Evolutionary conservation across 768 basidiomycete species (phyloP).

Genomic region (Tubosaeta sp.): DNA sequence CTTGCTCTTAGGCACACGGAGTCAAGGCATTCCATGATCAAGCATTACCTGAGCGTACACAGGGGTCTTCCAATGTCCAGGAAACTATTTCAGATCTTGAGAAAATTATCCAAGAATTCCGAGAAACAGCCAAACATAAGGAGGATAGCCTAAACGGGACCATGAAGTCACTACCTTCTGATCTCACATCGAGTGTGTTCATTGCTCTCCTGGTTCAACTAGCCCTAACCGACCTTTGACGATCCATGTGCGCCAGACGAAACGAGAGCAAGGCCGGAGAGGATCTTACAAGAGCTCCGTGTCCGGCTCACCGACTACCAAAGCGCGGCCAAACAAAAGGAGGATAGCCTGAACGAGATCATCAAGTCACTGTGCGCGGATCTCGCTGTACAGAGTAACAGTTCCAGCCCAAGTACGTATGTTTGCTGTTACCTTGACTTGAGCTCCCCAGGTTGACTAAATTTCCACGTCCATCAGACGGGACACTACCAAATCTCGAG

Average conservation of each 20-base stretch:
- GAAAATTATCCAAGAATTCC: too few relatives aligned
- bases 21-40: constrained; percentile 55
- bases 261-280: background rate
- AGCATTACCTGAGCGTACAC: constrained; percentile 40
- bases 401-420: background rate
- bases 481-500: background rate
- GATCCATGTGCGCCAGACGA: too few relatives aligned
- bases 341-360: background rate
- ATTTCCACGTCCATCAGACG: background rate
- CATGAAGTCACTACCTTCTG: background rate
- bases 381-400: background rate
- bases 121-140: too few relatives aligned
- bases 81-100: constrained; percentile 41
- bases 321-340: background rate
- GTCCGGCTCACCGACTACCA: background rate
- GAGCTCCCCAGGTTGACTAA: background rate
- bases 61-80: constrained; percentile 53
- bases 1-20: constrained; percentile 50
- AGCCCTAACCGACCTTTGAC: too few relatives aligned
- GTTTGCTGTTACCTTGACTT: background rate
- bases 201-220: too few relatives aligned
- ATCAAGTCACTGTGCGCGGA: background rate
- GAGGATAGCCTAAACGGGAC: too few relatives aligned
- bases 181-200: too few relatives aligned
- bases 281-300: background rate